Percentiles rank a stretch among this genome's conserved stretches.
These are phyloP conservation scores for Mortierella sp. DNA, from an alignment of 371 early-diverging fungal species.

Conservation along the genomic window DNA sequence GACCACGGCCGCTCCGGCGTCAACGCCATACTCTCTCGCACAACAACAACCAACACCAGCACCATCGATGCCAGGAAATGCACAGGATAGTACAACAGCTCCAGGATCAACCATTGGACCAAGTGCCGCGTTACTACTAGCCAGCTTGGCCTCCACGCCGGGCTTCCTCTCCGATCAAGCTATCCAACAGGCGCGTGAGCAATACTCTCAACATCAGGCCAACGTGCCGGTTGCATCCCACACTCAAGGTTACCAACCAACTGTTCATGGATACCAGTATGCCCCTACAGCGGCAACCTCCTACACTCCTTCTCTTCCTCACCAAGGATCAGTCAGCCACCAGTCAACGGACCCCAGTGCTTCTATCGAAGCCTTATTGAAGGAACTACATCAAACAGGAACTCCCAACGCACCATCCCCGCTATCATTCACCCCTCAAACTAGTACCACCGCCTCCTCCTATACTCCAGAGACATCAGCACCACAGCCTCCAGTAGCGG, in stretches of 20 bases:
- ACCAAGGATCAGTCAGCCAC: neutral
- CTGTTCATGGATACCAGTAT: neutral
- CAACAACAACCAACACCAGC: neutral
- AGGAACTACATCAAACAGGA: conserved; percentile 20
- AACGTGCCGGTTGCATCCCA: neutral
- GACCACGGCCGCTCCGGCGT: neutral
- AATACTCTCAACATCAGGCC: conserved; percentile 19
- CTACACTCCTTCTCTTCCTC: neutral
- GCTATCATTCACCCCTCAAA: neutral
- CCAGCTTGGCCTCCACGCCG: conserved; percentile 32
- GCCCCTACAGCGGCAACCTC: too few relatives aligned
- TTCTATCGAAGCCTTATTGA: conserved; percentile 14
- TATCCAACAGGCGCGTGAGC: conserved; percentile 36
- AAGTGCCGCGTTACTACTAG: conserved; percentile 28
- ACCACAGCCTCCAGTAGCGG: neutral
- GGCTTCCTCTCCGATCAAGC: conserved; percentile 41
- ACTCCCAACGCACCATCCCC: neutral
- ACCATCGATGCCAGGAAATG: neutral
- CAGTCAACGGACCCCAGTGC: neutral
- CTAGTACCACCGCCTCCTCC: too few relatives aligned
- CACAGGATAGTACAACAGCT: neutral
- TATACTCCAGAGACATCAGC: neutral
- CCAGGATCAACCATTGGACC: conserved; percentile 18
- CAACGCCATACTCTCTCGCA: neutral
- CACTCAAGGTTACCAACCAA: conserved; percentile 8